A percentile compares a stretch with the other conserved stretches of the same genome.
phyloP scores from a whole-genome alignment of 148 eudicot genomes.

The Rhododendron vialii region DNA sequence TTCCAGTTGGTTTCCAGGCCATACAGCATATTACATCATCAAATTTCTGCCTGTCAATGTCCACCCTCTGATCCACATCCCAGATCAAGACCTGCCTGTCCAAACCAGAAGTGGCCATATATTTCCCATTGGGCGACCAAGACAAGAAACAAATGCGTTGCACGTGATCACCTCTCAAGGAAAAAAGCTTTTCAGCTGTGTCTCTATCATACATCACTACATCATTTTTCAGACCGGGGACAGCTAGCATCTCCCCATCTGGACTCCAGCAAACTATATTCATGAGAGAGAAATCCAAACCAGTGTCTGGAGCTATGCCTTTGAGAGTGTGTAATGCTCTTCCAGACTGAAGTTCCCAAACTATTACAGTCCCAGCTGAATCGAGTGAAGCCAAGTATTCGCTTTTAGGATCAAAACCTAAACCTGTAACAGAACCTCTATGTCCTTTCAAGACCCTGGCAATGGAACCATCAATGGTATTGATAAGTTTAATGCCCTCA shows the following conservation, averaged over 20 bases:
- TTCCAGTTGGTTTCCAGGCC: constrained; percentile 96
- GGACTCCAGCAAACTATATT: constrained; percentile 90
- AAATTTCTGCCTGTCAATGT: constrained; percentile 89
- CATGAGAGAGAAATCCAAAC: constrained; percentile 48
- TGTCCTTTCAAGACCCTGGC: constrained; percentile 94
- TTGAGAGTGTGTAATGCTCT: constrained; percentile 55
- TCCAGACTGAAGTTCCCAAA: constrained; percentile 89
- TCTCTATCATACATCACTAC: constrained; percentile 96
- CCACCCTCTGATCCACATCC: constrained; percentile 76
- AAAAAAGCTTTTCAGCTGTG: constrained; percentile 78
- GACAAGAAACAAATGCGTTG: constrained; percentile 75
- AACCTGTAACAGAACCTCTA: constrained; percentile 66
- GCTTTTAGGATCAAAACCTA: constrained; percentile 91
- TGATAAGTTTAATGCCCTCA: constrained; percentile 95
- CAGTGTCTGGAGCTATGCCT: constrained; percentile 67
- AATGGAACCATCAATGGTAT: constrained; percentile 93
- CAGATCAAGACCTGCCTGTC: constrained; percentile 89
- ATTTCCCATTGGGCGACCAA: constrained; percentile 98
- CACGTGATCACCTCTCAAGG: constrained; percentile 78
- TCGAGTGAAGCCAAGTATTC: constrained; percentile 93
- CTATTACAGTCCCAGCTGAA: constrained; percentile 72
- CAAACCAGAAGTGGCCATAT: constrained; percentile 84
- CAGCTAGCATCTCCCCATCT: constrained; percentile 76
- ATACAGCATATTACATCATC: constrained; percentile 69
- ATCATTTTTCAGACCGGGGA: constrained; percentile 90